Conservation (phyloP, 2,329 filamentous ascomycete species). For the Penicillium brasilianum region DNA sequence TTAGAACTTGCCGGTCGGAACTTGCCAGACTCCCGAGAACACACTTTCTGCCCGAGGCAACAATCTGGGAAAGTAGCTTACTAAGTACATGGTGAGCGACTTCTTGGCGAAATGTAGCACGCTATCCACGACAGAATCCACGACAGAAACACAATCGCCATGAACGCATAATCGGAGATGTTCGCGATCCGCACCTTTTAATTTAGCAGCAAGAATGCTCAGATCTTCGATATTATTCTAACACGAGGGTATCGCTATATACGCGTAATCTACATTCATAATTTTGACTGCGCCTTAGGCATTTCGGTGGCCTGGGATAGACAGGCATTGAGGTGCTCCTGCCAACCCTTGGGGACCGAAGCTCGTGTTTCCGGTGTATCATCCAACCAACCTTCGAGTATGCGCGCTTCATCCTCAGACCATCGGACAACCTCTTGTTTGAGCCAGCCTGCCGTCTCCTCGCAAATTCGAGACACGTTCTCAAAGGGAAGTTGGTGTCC, state of each 20-base stretch:
- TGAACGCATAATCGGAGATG: too few species aligned
- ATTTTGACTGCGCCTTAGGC: neutral
- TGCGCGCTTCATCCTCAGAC: neutral
- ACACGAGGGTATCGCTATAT: too few species aligned
- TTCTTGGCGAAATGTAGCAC: too few species aligned
- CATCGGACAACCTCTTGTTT: neutral
- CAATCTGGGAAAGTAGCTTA: neutral
- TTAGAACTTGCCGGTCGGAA: too few species aligned
- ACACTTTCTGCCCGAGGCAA: neutral
- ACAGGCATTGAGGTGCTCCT: neutral
- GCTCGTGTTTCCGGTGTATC: neutral
- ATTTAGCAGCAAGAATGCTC: too few species aligned
- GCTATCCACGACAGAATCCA: too few species aligned
- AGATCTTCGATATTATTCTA: too few species aligned
- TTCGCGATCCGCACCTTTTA: too few species aligned
- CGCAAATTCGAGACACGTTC: constrained; percentile 18
- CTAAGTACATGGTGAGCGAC: too few species aligned
- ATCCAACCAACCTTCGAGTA: neutral
- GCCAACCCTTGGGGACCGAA: neutral
- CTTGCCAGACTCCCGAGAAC: too few species aligned
- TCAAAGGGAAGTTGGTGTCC: constrained; percentile 37
- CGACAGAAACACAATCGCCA: too few species aligned
- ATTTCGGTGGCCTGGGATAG: neutral
- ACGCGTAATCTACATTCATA: too few species aligned
- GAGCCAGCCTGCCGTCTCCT: neutral